These are phyloP conservation scores for Phialophora tarda DNA, from an alignment of 2,329 filamentous ascomycete species.

Conservation along the genomic window DNA sequence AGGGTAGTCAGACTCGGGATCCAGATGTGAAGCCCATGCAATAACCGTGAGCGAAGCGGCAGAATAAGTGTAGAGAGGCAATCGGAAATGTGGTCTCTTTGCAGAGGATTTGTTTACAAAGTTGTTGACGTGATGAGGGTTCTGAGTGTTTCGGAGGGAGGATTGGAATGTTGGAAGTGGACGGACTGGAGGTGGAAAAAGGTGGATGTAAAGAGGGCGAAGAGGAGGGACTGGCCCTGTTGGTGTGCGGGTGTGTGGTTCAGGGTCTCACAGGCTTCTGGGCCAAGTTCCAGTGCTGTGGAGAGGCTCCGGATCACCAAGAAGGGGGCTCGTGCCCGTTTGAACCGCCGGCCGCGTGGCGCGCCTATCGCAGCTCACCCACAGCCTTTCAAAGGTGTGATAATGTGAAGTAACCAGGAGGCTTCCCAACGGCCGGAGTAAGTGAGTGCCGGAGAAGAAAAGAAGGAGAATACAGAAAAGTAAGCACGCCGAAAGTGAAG, in stretches of 20 bases:
- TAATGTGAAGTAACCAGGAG: not conserved
- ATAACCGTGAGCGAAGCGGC: not conserved
- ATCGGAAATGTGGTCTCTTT: not conserved
- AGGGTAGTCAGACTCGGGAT: slow-evolving; percentile 20
- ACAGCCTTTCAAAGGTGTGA: not conserved
- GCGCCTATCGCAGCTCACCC: not conserved
- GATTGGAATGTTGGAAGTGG: slow-evolving; percentile 35
- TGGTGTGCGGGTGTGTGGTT: not conserved
- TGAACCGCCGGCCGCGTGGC: not conserved
- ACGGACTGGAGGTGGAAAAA: slow-evolving; percentile 7
- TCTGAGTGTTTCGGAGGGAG: slow-evolving; percentile 11
- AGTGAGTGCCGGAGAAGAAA: not conserved
- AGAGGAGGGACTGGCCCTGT: slow-evolving; percentile 1
- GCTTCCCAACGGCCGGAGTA: not conserved
- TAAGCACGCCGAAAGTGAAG: slow-evolving; percentile 3
- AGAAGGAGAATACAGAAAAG: not conserved
- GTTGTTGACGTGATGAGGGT: slow-evolving; percentile 19
- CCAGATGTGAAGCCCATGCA: not conserved
- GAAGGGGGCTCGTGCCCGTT: not conserved
- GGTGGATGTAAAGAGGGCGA: not conserved
- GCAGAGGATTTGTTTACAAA: slow-evolving; percentile 24
- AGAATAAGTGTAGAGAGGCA: slow-evolving; percentile 2
- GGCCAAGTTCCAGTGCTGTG: slow-evolving; percentile 1
- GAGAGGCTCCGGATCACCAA: slow-evolving; percentile 5
- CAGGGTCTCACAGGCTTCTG: slow-evolving; percentile 8